A percentile compares a stretch with the other conserved stretches of the same genome.
phyloP scores from a whole-genome alignment of 202 grass and related monocot species.

The Setaria italica region DNA sequence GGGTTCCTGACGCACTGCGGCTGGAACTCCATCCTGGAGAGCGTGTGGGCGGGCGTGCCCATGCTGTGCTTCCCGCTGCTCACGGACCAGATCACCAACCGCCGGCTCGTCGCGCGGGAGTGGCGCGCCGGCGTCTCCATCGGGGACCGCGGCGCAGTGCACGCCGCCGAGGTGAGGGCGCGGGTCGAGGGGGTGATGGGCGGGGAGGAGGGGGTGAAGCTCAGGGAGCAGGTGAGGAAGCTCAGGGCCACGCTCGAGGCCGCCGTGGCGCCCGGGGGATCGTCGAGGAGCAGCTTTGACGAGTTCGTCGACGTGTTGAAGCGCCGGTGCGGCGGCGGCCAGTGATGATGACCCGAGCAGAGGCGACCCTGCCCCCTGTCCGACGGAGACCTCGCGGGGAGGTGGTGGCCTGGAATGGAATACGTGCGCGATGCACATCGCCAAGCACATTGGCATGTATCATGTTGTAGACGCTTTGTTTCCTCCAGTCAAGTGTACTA shows the following conservation, averaged over 20 bases:
- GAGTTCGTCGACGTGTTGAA: slow-evolving; percentile 59
- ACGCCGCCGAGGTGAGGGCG: slow-evolving; percentile 42
- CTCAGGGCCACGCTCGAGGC: slow-evolving; percentile 47
- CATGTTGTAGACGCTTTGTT: no score
- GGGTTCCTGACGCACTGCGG: slow-evolving; percentile 81
- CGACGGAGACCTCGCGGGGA: background rate
- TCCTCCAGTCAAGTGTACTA: no score
- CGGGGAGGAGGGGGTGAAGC: slow-evolving; percentile 35
- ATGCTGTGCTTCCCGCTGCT: slow-evolving; percentile 87
- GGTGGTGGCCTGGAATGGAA: background rate
- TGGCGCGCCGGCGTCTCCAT: slow-evolving; percentile 53
- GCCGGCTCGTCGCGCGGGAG: slow-evolving; percentile 57
- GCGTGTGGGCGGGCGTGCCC: slow-evolving; percentile 66
- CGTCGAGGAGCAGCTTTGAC: slow-evolving; percentile 62
- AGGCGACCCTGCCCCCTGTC: background rate
- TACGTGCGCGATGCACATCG: background rate
- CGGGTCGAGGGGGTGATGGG: slow-evolving; percentile 50
- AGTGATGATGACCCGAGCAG: background rate
- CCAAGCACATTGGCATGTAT: no score
- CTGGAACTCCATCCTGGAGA: slow-evolving; percentile 82
- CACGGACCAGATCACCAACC: slow-evolving; percentile 73
- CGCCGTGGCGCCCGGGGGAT: slow-evolving; percentile 47
- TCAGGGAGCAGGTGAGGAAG: slow-evolving; percentile 48
- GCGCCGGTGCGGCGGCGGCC: background rate
- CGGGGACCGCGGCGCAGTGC: slow-evolving; percentile 50